Evolutionary conservation across 331 rosid genomes (phyloP), one percentile per base, ranked within the genome.

Genomic region (Acacia pycnantha): DNA sequence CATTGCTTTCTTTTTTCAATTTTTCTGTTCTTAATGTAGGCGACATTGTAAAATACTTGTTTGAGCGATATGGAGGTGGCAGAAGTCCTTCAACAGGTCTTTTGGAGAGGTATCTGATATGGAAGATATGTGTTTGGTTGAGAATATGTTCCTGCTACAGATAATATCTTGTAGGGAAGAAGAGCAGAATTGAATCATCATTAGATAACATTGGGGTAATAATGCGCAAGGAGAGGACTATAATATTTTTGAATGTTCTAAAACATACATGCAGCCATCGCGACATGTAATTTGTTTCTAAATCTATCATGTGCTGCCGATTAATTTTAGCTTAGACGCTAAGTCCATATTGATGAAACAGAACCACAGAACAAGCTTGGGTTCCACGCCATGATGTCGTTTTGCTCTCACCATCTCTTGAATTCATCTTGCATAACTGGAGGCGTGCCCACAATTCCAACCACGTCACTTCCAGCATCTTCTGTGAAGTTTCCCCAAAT

Each of bases 21-120:
- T n/a, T n/a, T n/a, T n/a, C n/a, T n/a, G n/a, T n/a, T n/a, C n/a
- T n/a, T 84, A 69, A 48, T 83, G 77, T 73, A 94, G 98, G 97
- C 56, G 97, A 94, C 82, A 94, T 92, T 73, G 98, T 94, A 70
- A 90, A 86, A 74, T 94, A 94, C 89, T 90, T 94, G 71, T 93
- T 91, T 69, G 77, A 91, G 87, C 93, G 51, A 84, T 93, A 89
- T 82, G 95, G 97, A 65, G 82, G 87, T 78, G 98, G 97, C 22
- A 93, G 87, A 88, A 82, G 79, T 77, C 95, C 95, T 71, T 91
- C 98, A 9, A 71, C 41, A 0, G 94, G 97, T 31, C 92, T 94
- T 79, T 73, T 93, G 88, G 98, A 87, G 85, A 94, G 98, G 98
- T 93, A 87, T 67, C 62, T 64, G 81, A 77, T 76, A 73, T 62